These are phyloP conservation scores for Gymnopus androsaceus DNA, from an alignment of 1,284 basidiomycete species.

Conservation along the genomic window DNA sequence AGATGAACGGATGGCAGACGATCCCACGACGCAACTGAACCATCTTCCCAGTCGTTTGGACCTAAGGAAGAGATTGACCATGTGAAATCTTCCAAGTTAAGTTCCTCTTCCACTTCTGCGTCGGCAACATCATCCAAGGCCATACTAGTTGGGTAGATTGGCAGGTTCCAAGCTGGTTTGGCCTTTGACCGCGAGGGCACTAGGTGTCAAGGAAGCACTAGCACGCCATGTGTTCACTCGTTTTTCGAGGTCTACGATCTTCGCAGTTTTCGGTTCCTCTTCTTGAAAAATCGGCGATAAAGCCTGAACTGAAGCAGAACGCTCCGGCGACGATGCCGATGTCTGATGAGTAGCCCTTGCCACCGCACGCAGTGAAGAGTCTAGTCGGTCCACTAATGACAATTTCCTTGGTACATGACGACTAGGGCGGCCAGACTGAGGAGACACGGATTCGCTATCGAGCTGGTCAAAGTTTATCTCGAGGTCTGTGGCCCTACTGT, in stretches of 20 bases:
- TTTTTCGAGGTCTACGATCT: constrained; percentile 43
- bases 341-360: constrained; percentile 28
- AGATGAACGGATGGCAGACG: constrained; percentile 57
- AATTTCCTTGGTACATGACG: constrained; percentile 65
- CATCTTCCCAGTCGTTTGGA: constrained; percentile 48
- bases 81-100: constrained; percentile 65
- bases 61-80: constrained; percentile 73
- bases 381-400: constrained; percentile 66
- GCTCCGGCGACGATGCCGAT: constrained; percentile 24
- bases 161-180: constrained; percentile 55
- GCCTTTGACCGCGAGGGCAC: constrained; percentile 50
- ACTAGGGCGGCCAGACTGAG: constrained; percentile 19
- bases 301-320: constrained; percentile 30
- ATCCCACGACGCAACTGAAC: constrained; percentile 34
- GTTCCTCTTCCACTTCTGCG: constrained; percentile 33
- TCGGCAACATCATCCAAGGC: constrained; percentile 34
- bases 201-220: constrained; percentile 50
- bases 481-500: constrained; percentile 52
- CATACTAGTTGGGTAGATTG: constrained; percentile 52
- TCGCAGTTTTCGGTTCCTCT: constrained; percentile 54
- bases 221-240: constrained; percentile 68
- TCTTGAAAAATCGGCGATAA: constrained; percentile 66
- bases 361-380: constrained; percentile 42
- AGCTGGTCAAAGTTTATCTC: constrained; percentile 41
- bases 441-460: constrained; percentile 32